Percentiles rank a stretch among this genome's conserved stretches.
Evolutionary conservation across 805 yeast genomes (phyloP).

Genomic region (Sugiyamaella lignohabitans): DNA sequence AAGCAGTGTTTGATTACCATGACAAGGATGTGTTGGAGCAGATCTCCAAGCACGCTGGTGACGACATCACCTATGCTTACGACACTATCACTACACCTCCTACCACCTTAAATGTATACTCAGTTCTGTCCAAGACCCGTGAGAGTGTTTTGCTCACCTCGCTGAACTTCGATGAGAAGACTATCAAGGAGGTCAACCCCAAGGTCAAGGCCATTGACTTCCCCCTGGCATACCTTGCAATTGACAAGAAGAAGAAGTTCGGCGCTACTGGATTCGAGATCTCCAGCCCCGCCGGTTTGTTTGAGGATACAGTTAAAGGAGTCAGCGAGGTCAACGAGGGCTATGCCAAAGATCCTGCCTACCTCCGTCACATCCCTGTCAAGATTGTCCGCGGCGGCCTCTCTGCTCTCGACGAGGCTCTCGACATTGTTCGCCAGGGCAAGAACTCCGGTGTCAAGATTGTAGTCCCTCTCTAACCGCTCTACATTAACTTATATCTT

Average conservation of each 20-base stretch:
- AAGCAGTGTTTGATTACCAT: constrained; percentile 40
- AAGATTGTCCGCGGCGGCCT: constrained; percentile 12
- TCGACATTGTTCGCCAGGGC: constrained; percentile 11
- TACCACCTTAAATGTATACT: too few relatives aligned
- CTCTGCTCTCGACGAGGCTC: constrained; percentile 11
- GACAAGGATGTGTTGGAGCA: constrained; percentile 39
- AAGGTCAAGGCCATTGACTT: constrained; percentile 1
- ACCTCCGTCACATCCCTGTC: constrained; percentile 13
- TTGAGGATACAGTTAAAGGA: too few relatives aligned
- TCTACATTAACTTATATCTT: too few relatives aligned
- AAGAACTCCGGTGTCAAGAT: constrained; percentile 15
- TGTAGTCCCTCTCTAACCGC: too few relatives aligned
- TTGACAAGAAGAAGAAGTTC: constrained; percentile 14
- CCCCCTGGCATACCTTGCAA: constrained; percentile 14
- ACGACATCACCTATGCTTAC: constrained; percentile 21
- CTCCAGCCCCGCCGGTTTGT: constrained; percentile 11
- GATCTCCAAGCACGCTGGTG: constrained; percentile 19
- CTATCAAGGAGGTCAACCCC: too few relatives aligned
- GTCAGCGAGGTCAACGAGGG: too few relatives aligned
- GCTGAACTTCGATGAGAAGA: too few relatives aligned
- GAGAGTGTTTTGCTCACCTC: too few relatives aligned
- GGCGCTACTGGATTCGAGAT: background rate
- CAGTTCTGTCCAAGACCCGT: too few relatives aligned
- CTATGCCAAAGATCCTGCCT: constrained; percentile 1
- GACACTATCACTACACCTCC: constrained; percentile 27